Percentiles rank a stretch among this genome's conserved stretches.
phyloP scores from a whole-genome alignment of 768 basidiomycete species.

The Amanita rubescens region DNA sequence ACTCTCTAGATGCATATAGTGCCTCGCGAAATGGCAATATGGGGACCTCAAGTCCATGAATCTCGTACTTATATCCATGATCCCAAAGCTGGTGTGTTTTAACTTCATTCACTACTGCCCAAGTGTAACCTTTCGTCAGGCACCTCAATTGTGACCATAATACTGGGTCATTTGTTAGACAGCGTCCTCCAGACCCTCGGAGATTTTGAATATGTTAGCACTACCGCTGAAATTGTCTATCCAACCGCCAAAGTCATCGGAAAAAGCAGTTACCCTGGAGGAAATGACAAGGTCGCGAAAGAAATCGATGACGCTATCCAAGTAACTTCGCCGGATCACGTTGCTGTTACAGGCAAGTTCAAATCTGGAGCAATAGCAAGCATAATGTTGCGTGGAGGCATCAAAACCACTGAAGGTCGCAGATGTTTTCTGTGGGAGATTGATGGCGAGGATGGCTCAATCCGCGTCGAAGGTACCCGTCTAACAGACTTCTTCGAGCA shows the following conservation, averaged over 20 bases:
- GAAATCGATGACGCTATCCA: not conserved
- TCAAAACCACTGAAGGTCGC: conserved; percentile 8
- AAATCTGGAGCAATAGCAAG: conserved; percentile 3
- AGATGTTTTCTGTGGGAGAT: conserved; percentile 11
- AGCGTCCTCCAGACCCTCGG: not conserved
- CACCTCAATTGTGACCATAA: not conserved
- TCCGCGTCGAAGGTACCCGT: conserved; percentile 10
- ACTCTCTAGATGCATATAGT: not conserved
- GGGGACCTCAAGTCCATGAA: not conserved
- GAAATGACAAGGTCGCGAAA: not conserved
- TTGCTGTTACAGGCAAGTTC: conserved; percentile 7
- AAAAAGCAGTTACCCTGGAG: not conserved
- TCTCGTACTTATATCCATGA: not conserved
- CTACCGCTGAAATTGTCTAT: not conserved
- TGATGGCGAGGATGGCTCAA: conserved; percentile 12
- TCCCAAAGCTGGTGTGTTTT: not conserved
- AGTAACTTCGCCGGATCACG: conserved; percentile 4
- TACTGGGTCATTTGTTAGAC: not conserved
- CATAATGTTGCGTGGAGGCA: conserved; percentile 1
- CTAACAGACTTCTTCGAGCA: not conserved
- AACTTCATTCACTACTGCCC: not conserved
- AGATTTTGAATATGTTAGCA: not conserved
- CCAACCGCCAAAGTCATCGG: not conserved
- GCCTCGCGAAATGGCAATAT: not conserved
- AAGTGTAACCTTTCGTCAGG: not conserved